Conservation (phyloP, 345 rosid species). For the Aethionema arabicum region DNA sequence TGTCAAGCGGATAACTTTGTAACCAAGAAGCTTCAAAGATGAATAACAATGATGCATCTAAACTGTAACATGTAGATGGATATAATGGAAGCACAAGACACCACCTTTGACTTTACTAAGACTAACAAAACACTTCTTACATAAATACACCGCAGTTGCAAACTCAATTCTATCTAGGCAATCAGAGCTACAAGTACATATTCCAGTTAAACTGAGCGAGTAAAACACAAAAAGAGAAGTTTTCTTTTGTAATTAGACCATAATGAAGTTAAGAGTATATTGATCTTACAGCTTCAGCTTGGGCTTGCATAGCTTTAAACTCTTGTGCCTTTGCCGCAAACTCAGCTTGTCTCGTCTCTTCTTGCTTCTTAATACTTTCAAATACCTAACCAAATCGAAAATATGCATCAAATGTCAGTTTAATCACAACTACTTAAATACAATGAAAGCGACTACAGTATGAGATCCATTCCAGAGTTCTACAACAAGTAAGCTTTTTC, state of each 20-base stretch:
- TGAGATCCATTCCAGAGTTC: constrained; percentile 1
- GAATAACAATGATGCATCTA: constrained; percentile 7
- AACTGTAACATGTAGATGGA: neutral
- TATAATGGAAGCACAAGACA: no score
- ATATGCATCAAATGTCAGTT: constrained; percentile 15
- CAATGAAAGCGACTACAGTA: neutral
- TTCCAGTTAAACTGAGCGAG: neutral
- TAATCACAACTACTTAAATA: neutral
- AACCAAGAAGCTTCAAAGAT: constrained; percentile 13
- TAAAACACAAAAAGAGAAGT: neutral
- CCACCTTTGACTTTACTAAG: no score
- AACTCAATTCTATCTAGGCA: constrained; percentile 4
- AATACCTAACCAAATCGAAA: constrained; percentile 52
- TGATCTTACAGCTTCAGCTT: constrained; percentile 78
- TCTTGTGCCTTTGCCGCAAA: constrained; percentile 62
- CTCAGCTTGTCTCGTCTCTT: constrained; percentile 78
- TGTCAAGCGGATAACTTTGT: constrained; percentile 16
- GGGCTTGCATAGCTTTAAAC: constrained; percentile 82
- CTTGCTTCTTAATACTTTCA: constrained; percentile 72
- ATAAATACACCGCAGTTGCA: neutral
- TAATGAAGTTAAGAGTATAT: constrained; percentile 9
- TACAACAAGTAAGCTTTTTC: neutral
- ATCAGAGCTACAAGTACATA: neutral
- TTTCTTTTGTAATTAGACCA: constrained; percentile 10
- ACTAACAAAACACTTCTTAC: no score